Base-by-base conservation (phyloP, 2,329 filamentous ascomycete genomes). In the Aspergillus aculeatinus region DNA sequence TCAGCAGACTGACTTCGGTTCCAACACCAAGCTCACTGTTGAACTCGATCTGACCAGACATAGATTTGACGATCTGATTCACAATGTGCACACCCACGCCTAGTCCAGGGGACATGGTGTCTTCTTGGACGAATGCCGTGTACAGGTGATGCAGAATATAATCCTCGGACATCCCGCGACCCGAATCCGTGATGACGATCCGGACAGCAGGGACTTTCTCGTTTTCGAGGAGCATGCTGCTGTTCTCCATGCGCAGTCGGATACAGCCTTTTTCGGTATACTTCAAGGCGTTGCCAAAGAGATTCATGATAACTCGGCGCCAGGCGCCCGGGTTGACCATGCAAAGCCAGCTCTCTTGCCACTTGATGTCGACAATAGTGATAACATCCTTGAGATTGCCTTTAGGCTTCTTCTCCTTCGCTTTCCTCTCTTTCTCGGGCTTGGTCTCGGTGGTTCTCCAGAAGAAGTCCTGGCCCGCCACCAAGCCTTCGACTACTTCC, bases 31-130 rank as follows among this genome's bases (percentile, higher is more conserved):
- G 50, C 35, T 68, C 64, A 33, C 69, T 71, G 19, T 55, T 47
- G 39, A 72, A 65, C 2, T 70, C 53, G 12, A 72, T 68, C 5
- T 64, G 58, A 0, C 70, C 70, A 19, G 62, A 47, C 6, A 72
- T 51, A 5, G 62, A 67, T 44, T 64, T 63, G 9, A 72, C 65
- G 67, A 75, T 64, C 69, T 75, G 53, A 31, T 80, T 77, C 0
- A 88, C 85, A 2, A 88, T 79, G 54, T 81, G 84, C 23, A 89
- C 73, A 0, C 87, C 86, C 0, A 89, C 76, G 0, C 87, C 87
- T 0, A 83, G 82, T 0, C 87, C 87, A 0, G 81, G 78, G 0
- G 80, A 75, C 0, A 87, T 71, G 1, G 73, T 69, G 44, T 87
- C 79, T 65, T 88, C 86, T 60, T 89, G 86, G 0, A 79, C 74